Conservation (phyloP, 2,329 filamentous ascomycete species). For the Chaetomiaceae sp. region DNA sequence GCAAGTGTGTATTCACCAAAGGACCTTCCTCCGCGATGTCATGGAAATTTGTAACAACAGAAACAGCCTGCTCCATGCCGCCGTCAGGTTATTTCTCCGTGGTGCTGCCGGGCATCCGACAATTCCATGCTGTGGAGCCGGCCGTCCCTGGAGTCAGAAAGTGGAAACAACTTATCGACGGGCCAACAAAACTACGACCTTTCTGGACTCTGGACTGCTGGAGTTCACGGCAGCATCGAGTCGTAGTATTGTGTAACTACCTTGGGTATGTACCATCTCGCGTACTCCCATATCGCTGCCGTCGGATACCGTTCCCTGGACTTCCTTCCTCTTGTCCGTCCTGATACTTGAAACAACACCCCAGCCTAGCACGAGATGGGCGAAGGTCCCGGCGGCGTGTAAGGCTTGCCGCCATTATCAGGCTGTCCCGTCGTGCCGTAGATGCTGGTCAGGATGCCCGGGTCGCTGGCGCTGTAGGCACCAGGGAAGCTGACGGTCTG, state of each 20-base stretch:
- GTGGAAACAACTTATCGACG: too few species aligned
- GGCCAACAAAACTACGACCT: too few species aligned
- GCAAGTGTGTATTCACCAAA: too few species aligned
- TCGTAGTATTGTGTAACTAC: too few species aligned
- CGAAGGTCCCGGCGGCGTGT: constrained; percentile 36
- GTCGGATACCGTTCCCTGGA: not conserved
- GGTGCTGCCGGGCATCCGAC: constrained; percentile 10
- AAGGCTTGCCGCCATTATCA: constrained; percentile 40
- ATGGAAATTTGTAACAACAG: not conserved
- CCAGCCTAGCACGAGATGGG: constrained; percentile 31
- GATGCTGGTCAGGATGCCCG: constrained; percentile 45
- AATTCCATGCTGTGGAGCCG: constrained; percentile 10
- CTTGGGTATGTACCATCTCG: too few species aligned
- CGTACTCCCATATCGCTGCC: not conserved
- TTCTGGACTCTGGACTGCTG: too few species aligned
- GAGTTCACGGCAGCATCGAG: too few species aligned
- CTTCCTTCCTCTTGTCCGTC: too few species aligned
- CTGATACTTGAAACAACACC: not conserved
- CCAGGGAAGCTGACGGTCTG: constrained; percentile 43
- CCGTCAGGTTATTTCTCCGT: not conserved
- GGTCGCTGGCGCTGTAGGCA: constrained; percentile 40
- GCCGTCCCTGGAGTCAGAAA: not conserved
- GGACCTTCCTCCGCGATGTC: not conserved
- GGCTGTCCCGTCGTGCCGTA: constrained; percentile 40
- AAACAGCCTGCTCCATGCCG: not conserved